Evolutionary conservation across 805 yeast genomes (phyloP).

Genomic region (Yamadazyma takamatsuzukensis): DNA sequence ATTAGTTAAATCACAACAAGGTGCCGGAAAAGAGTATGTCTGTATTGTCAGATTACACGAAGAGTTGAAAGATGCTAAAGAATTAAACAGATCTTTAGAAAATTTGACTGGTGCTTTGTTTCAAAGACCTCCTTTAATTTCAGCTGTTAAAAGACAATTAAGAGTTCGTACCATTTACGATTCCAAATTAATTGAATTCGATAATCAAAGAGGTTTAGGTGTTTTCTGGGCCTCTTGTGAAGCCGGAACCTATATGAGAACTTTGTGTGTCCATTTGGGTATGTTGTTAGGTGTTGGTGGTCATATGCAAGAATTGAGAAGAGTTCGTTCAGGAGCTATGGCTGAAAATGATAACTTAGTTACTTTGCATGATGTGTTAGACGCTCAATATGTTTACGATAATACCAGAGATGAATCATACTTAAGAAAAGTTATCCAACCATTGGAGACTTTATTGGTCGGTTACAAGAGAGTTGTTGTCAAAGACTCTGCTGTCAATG

Average conservation of each 20-base stretch:
- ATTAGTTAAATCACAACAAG: slow-evolving; percentile 97
- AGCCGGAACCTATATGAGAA: slow-evolving; percentile 99
- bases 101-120: slow-evolving; percentile 97
- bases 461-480: slow-evolving; percentile 98
- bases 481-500: slow-evolving; percentile 90
- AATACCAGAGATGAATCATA: slow-evolving; percentile 96
- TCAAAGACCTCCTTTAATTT: slow-evolving; percentile 98
- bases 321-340: slow-evolving; percentile 97
- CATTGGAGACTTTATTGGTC: slow-evolving; percentile 86
- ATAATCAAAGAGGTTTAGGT: slow-evolving; percentile 92
- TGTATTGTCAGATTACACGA: slow-evolving; percentile 96
- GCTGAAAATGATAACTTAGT: slow-evolving; percentile 88
- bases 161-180: slow-evolving; percentile 98
- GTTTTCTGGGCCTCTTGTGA: slow-evolving; percentile 99
- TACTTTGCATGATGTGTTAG: slow-evolving; percentile 94
- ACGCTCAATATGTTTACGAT: slow-evolving; percentile 97
- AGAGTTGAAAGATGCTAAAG: slow-evolving; percentile 85
- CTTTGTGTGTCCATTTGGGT: slow-evolving; percentile 97
- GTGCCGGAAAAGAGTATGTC: slow-evolving; percentile 99
- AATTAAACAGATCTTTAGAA: slow-evolving; percentile 81
- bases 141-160: slow-evolving; percentile 98
- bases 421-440: slow-evolving; percentile 89
- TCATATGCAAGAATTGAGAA: slow-evolving; percentile 99
- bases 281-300: slow-evolving; percentile 99
- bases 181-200: slow-evolving; percentile 92